A percentile compares a stretch with the other conserved stretches of the same genome.
These are phyloP conservation scores for Chytriomyces confervae DNA, from an alignment of 192 early-diverging fungal genomes.

Conservation along the genomic window DNA sequence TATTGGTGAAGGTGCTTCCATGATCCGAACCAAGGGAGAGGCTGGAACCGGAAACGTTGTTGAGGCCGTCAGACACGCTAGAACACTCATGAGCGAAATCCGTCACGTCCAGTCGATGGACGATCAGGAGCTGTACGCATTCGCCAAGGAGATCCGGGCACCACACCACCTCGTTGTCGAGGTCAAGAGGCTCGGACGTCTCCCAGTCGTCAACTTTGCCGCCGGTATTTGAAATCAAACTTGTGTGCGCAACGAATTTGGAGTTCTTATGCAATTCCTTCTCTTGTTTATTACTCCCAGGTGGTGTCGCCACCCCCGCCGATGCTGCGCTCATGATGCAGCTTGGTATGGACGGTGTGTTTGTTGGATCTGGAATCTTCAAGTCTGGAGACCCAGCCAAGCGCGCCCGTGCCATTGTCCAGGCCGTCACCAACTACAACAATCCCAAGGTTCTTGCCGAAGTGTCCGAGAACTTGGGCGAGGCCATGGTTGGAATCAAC, in stretches of 20 bases:
- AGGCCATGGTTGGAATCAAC: conserved; percentile 98
- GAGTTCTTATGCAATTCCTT: neutral
- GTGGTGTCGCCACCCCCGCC: conserved; percentile 96
- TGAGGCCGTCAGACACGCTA: conserved; percentile 95
- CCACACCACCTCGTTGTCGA: conserved; percentile 91
- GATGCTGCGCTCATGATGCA: conserved; percentile 99
- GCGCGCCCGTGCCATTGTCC: conserved; percentile 91
- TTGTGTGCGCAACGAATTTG: neutral
- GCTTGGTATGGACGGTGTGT: conserved; percentile 96
- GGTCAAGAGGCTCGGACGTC: conserved; percentile 80
- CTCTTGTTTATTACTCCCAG: neutral
- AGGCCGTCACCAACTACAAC: conserved; percentile 95
- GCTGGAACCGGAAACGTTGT: conserved; percentile 98
- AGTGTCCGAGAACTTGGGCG: conserved; percentile 90
- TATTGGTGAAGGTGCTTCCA: conserved; percentile 95
- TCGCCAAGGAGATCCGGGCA: conserved; percentile 95
- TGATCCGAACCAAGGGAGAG: conserved; percentile 99
- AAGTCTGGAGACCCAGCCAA: conserved; percentile 89
- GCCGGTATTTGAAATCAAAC: conserved; percentile 56
- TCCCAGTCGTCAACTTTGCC: conserved; percentile 99
- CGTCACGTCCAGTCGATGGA: conserved; percentile 81
- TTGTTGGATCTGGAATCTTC: conserved; percentile 98
- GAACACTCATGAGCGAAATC: conserved; percentile 90
- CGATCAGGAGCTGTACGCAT: conserved; percentile 91
- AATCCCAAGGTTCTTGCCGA: conserved; percentile 87